Base-by-base conservation (phyloP, 441 rosid genomes). In the Macaranga tanarius region DNA sequence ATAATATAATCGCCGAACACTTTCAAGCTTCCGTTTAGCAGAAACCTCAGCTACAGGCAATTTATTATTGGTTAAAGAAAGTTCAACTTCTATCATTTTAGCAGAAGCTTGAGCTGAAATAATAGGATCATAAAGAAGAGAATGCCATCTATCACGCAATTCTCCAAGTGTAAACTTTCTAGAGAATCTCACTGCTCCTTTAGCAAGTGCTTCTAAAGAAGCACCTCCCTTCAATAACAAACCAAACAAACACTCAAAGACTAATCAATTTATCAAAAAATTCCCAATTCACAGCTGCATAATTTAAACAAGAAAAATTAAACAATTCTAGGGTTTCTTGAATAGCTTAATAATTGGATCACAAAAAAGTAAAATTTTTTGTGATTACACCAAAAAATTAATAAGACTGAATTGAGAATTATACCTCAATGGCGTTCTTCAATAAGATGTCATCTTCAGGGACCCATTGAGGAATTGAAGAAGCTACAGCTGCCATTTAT, bases 391-490 rank as follows among this genome's bases (percentile, higher is more conserved):
- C 6, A 1, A 44, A 4, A 6, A 38, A 26, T 20, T 23, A 47
- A 47, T 9, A 62, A 62, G 38, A 57, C 17, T 22, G n/a, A 22
- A 70, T 10, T 12, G 26, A 64, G 19, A 13, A 64, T 11, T 38
- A 23, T 72, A 94, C 98, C 98, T 92, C 98, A 28, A 94, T 82
- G 31, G 98, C 89, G 79, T 89, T 90, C 86, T 90, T 92, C 26
- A 93, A 74, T 73, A 88, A 76, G 25, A 92, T 82, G 75, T 92
- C 98, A 75, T 94, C 97, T 75, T 92, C 93, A 23, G 97, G 90
- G 38, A 83, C 69, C 92, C 94, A 90, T 8, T 52, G 62, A 34
- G 77, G 45, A 52, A 50, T 50, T 52, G 81, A 74, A 73, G 74
- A 38, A 75, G 85, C 77, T 57, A 80, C 77, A 10, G 82, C 79